Base-by-base conservation (phyloP, 2,329 filamentous ascomycete genomes). In the Claviceps africana region DNA sequence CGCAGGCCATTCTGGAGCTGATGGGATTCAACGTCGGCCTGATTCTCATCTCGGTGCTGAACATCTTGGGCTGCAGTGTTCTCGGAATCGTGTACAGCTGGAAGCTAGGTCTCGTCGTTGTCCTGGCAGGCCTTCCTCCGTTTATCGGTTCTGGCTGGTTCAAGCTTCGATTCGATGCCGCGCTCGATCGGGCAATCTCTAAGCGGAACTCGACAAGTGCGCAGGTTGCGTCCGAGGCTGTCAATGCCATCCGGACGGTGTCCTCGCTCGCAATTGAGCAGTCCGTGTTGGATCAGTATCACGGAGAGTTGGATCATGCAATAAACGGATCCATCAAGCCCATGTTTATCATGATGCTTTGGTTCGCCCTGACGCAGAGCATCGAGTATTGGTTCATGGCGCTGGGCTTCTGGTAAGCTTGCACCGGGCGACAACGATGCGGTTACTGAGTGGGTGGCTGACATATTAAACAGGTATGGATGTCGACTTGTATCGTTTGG, bases 101-200 rank as follows among this genome's bases (percentile, higher is more conserved):
- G 73, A 75, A 72, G 48, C 58, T 78, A 7, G 72, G 72, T 0
- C 57, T 78, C 4, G 72, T 76, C 1, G 66, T 72, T n/a, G 67
- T 75, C 6, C 67, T 71, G 48, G 74, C 60, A 4, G 66, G 68
- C 0, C 57, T 72, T 4, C 67, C 70, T 3, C 64, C 66, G 0
- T 56, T 71, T 28, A 55, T 70, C 2, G 59, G 60, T 25, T 61
- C 64, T n/a, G 68, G 70, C 2, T 70, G 62, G 50, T 57, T 68
- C 53, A 68, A 68, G 55, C 64, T 72, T 47, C 63, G 68, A 15
- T 57, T 71, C 10, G 72, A 74, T 47, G 59, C 68, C 47, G 65
- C 61, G 51, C 56, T 72, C 28, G 71, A 74, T 44, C 60, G 61
- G 21, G 58, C 60, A 4, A 65, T 67, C 5, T 64, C 67, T 1